Evolutionary conservation across 148 eudicot species (phyloP), one percentile per base, ranked within the genome.

Genomic region (Gaultheria prostrata): DNA sequence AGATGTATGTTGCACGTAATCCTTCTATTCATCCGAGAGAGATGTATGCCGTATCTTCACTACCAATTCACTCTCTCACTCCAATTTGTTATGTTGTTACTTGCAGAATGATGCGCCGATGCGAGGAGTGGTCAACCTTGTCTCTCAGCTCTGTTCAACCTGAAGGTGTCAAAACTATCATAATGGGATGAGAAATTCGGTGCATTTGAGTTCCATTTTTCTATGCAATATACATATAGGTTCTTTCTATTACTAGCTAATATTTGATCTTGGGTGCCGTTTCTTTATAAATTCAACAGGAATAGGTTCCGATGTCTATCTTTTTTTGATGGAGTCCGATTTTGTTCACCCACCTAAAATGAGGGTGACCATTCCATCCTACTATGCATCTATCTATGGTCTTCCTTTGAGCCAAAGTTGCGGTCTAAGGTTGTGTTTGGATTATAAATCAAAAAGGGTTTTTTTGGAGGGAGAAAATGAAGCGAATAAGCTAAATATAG

Each of bases 91-190:
- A 11, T 78, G 63, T 20, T 86, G 14, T 24, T 87, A 78, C 32
- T 50, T 85, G 86, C 93, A 95, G 98, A 91, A 95, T 83, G 98
- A 95, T 86, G 95, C 93, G 51, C 82, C 98, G 30, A 95, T 93
- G 94, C 71, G 76, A 75, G 95, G 93, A 88, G 97, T 93, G 14
- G 89, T 91, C n/a, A 82, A 92, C 80, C 95, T 95, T 33, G 93
- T 94, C 79, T 91, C 94, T 45, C 90, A 90, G 85, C 92, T 93
- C 73, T 91, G 92, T 87, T 77, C 92, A 82, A 28, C 86, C 56
- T 81, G 79, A 85, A 82, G 77, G 84, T 83, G 77, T 84, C 59
- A 76, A 81, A 35, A 35, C 75, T 71, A 54, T n/a, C 28, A 4
- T 13, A 13, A 12, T 67, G 20, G 14, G 35, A 67, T 8, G 76